Evolutionary conservation across 805 yeast species (phyloP).

Genomic region (Ogataea polymorpha): DNA sequence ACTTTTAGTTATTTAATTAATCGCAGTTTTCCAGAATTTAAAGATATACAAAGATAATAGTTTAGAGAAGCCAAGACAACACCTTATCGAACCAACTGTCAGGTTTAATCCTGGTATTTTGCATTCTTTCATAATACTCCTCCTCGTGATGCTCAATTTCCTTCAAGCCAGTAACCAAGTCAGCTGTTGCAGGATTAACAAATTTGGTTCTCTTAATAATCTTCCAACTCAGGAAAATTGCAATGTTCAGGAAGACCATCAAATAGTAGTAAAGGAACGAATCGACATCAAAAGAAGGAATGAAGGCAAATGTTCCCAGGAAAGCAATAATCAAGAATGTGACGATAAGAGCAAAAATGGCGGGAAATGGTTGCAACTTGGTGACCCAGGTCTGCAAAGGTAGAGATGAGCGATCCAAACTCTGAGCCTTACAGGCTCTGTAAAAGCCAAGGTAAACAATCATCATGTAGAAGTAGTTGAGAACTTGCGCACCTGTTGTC

Average conservation of each 20-base stretch:
- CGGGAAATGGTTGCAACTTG: constrained; percentile 38
- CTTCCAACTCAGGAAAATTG: constrained; percentile 36
- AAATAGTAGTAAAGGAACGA: constrained; percentile 44
- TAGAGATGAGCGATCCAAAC: constrained; percentile 39
- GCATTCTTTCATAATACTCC: constrained; percentile 21
- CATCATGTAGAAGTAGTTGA: constrained; percentile 32
- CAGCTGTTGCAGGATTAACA: constrained; percentile 44
- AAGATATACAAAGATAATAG: background rate
- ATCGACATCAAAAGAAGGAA: constrained; percentile 37
- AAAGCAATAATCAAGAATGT: constrained; percentile 36
- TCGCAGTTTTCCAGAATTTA: no score
- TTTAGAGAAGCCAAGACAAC: constrained; percentile 11
- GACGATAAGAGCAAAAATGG: constrained; percentile 26
- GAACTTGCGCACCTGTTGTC: constrained; percentile 30
- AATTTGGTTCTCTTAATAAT: constrained; percentile 36
- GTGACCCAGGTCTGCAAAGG: constrained; percentile 51
- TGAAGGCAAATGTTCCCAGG: constrained; percentile 40
- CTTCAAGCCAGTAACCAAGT: constrained; percentile 41
- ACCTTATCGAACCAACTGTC: constrained; percentile 1
- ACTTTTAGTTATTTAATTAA: background rate
- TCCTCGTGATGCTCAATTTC: constrained; percentile 50
- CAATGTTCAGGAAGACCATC: constrained; percentile 40
- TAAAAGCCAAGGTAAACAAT: constrained; percentile 61
- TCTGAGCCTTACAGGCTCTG: constrained; percentile 58
- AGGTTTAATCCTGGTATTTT: constrained; percentile 1